Percentiles rank a stretch among this genome's conserved stretches.
These are phyloP conservation scores for Luffa aegyptiaca DNA, from an alignment of 306 rosid genomes.

Conservation along the genomic window DNA sequence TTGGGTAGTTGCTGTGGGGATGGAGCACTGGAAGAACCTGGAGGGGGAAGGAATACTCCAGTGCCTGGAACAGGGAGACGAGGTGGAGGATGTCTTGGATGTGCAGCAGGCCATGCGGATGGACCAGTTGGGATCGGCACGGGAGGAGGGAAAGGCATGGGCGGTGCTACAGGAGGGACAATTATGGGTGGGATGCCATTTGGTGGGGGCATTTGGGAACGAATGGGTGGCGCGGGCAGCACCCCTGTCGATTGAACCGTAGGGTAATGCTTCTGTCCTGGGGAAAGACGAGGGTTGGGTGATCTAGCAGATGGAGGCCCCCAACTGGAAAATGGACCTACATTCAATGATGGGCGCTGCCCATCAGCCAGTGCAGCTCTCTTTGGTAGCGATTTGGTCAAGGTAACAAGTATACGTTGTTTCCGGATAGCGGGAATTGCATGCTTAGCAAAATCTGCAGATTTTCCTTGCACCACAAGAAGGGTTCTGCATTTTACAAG, in stretches of 20 bases:
- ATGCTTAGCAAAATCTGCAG: constrained; percentile 58
- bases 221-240: constrained; percentile 52
- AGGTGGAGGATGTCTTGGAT: constrained; percentile 72
- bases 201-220: constrained; percentile 45
- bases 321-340: constrained; percentile 46
- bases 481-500: constrained; percentile 40
- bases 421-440: constrained; percentile 74
- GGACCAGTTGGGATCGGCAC: constrained; percentile 59
- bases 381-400: constrained; percentile 61
- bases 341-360: constrained; percentile 33
- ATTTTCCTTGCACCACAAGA: constrained; percentile 65
- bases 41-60: constrained; percentile 95
- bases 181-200: constrained; percentile 61
- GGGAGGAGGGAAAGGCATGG: constrained; percentile 62
- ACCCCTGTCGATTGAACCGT: constrained; percentile 45
- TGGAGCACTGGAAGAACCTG: constrained; percentile 58
- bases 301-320: constrained; percentile 56
- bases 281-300: constrained; percentile 55
- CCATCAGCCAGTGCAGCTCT: constrained; percentile 40
- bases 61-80: constrained; percentile 70
- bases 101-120: constrained; percentile 62
- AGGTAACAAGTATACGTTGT: constrained; percentile 68
- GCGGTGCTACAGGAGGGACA: constrained; percentile 43
- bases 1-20: constrained; percentile 28
- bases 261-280: constrained; percentile 55